Evolutionary conservation across 495 filamentous ascomycete species (phyloP), one percentile per base, ranked within the genome.

Genomic region (Clohesyomyces aquaticus): DNA sequence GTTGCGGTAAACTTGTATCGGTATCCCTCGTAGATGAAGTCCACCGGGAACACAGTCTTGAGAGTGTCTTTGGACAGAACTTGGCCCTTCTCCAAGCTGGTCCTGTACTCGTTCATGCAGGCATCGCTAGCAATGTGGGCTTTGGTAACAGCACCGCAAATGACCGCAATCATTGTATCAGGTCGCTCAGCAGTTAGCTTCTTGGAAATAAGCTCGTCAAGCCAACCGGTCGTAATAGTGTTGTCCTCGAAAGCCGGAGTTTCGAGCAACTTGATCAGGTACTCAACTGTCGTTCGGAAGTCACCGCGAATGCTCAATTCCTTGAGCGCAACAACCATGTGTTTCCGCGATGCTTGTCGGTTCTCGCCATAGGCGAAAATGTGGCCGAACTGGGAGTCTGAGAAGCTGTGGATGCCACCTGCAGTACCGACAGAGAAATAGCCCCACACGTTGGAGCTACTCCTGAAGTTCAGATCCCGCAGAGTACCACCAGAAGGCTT

Each of bases 301-400:
- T 99, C 94, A 81, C 94, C 94, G 78, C 94, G 95, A 80, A 99
- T 99, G 78, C 93, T 98, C 71, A 99, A 77, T 78, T 99, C 94
- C 81, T 99, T 99, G 71, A 99, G 78, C 6, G 94, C 94, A 50
- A 99, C 91, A 69, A 99, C 91, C 94, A 99, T 99, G 82, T 99
- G 96, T 76, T 99, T 99, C 61, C 94, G 83, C 25, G 94, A 99
- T 27, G 94, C 93, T 22, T 90, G 85, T 71, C 94, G 87, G 76
- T 93, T 98, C 82, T 99, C 94, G 66, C 94, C 94, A 71, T 97
- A 99, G 63, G 94, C 94, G 76, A 99, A 99, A 71, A 99, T 98
- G 77, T 99, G 94, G 76, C 94, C 94, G 71, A 99, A 99, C 76
- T 99, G 94, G 72, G 89, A 93, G 83, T 99, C 94, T 2, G 94